These are phyloP conservation scores for Achlya hypogyna DNA, from an alignment of 352 stramenopile species.

Conservation along the genomic window DNA sequence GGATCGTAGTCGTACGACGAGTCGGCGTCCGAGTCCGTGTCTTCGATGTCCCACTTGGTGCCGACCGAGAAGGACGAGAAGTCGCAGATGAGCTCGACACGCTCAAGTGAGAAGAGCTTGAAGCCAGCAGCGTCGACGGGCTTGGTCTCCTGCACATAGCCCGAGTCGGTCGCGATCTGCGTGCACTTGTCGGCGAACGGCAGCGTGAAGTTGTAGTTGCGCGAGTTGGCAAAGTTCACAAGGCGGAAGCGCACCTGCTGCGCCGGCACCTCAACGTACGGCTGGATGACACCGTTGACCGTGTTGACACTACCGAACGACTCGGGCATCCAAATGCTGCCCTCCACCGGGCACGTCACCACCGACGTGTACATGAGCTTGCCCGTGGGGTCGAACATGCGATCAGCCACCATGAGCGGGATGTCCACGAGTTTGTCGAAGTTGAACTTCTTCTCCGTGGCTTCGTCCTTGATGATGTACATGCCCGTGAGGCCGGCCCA, in stretches of 20 bases:
- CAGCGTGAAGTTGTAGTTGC: slow-evolving; percentile 67
- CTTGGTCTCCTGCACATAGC: slow-evolving; percentile 38
- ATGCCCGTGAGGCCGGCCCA: slow-evolving; percentile 50
- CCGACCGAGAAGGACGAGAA: slow-evolving; percentile 34
- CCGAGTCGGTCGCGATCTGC: slow-evolving; percentile 55
- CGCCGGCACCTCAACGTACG: slow-evolving; percentile 45
- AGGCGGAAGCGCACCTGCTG: slow-evolving; percentile 54
- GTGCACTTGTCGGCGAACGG: slow-evolving; percentile 52
- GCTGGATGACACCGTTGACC: slow-evolving; percentile 65
- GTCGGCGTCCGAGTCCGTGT: slow-evolving; percentile 34
- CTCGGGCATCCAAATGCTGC: slow-evolving; percentile 49
- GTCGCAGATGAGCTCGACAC: slow-evolving; percentile 49
- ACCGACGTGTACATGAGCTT: slow-evolving; percentile 60
- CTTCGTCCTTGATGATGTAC: slow-evolving; percentile 51
- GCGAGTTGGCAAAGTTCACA: slow-evolving; percentile 48
- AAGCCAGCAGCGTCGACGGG: slow-evolving; percentile 22
- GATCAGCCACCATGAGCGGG: slow-evolving; percentile 42
- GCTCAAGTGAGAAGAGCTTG: slow-evolving; percentile 48
- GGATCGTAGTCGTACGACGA: slow-evolving; percentile 33
- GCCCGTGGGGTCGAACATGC: slow-evolving; percentile 40
- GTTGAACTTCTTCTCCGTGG: slow-evolving; percentile 37
- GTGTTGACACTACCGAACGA: slow-evolving; percentile 50
- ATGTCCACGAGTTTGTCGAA: slow-evolving; percentile 41
- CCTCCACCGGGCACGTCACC: slow-evolving; percentile 33
- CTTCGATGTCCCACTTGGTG: slow-evolving; percentile 38